Conservation (phyloP, 768 basidiomycete genomes). For the Termitomyces sp. region DNA sequence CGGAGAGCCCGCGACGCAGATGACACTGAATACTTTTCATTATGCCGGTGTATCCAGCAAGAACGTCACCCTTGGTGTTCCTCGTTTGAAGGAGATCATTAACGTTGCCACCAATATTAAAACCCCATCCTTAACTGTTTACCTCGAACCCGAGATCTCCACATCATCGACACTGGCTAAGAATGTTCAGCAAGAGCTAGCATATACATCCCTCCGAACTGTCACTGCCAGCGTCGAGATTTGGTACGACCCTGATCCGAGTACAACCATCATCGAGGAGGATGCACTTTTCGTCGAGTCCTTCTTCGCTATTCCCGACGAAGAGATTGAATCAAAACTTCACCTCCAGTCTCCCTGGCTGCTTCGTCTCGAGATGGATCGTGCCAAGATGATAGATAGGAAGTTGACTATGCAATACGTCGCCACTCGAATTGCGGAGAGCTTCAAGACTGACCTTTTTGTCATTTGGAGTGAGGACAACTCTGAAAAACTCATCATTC, state of each 20-base stretch:
- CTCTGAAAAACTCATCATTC: constrained; percentile 94
- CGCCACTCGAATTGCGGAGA: constrained; percentile 88
- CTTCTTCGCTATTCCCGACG: constrained; percentile 99
- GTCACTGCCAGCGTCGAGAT: constrained; percentile 96
- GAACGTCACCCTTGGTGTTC: constrained; percentile 99
- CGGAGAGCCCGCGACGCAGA: constrained; percentile 98
- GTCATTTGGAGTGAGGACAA: constrained; percentile 99
- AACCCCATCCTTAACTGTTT: constrained; percentile 94
- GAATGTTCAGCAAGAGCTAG: constrained; percentile 88
- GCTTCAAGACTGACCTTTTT: constrained; percentile 93
- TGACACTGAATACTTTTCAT: constrained; percentile 99
- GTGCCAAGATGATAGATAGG: constrained; percentile 96
- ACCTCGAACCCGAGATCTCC: constrained; percentile 71
- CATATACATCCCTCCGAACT: constrained; percentile 90
- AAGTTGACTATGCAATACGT: constrained; percentile 95
- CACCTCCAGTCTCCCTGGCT: constrained; percentile 96
- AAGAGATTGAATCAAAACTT: constrained; percentile 88
- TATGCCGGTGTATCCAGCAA: constrained; percentile 99
- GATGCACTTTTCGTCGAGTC: constrained; percentile 95
- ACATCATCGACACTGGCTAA: constrained; percentile 65
- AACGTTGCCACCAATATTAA: constrained; percentile 99
- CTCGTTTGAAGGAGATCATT: constrained; percentile 98
- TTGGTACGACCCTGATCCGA: constrained; percentile 95
- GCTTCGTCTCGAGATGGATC: constrained; percentile 93
- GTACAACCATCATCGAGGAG: constrained; percentile 92